These are phyloP conservation scores for Elsinoe ampelina DNA, from an alignment of 2,329 filamentous ascomycete genomes.

Conservation along the genomic window DNA sequence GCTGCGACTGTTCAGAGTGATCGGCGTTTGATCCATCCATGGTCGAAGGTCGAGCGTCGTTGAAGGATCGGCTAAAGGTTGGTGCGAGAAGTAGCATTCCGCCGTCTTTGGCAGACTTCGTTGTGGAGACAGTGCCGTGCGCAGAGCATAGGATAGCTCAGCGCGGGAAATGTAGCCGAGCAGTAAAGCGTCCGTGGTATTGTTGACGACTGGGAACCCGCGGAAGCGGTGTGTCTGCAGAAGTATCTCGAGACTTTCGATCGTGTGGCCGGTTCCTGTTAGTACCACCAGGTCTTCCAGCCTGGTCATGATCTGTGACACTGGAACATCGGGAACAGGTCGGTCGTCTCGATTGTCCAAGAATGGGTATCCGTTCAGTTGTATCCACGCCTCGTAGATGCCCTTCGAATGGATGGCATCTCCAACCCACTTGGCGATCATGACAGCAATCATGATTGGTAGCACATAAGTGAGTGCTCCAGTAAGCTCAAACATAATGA, in stretches of 20 bases:
- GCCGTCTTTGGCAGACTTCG: constrained; percentile 58
- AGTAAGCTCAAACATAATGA: constrained; percentile 98
- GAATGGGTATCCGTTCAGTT: constrained; percentile 90
- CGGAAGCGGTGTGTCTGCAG: constrained; percentile 69
- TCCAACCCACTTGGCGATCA: constrained; percentile 97
- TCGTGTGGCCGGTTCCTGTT: constrained; percentile 78
- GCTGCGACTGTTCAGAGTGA: constrained; percentile 71
- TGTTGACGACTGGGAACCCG: constrained; percentile 83
- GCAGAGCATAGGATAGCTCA: constrained; percentile 75
- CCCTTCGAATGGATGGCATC: constrained; percentile 87
- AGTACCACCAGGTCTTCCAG: constrained; percentile 85
- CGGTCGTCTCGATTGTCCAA: constrained; percentile 80
- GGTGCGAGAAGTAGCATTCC: constrained; percentile 75
- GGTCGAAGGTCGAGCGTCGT: constrained; percentile 78
- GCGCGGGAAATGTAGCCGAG: constrained; percentile 90
- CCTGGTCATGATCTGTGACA: constrained; percentile 83
- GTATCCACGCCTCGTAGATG: constrained; percentile 98
- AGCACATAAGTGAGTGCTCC: constrained; percentile 92
- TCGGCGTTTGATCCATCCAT: constrained; percentile 98
- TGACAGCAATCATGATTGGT: constrained; percentile 97
- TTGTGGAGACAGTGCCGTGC: constrained; percentile 44
- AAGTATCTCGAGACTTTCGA: constrained; percentile 61
- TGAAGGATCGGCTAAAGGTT: constrained; percentile 67
- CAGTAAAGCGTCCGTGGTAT: constrained; percentile 65
- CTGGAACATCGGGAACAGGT: constrained; percentile 70